Percentiles rank a stretch among this genome's conserved stretches.
These are phyloP conservation scores for Ascochyta lentis DNA, from an alignment of 2,329 filamentous ascomycete genomes.

Conservation along the genomic window DNA sequence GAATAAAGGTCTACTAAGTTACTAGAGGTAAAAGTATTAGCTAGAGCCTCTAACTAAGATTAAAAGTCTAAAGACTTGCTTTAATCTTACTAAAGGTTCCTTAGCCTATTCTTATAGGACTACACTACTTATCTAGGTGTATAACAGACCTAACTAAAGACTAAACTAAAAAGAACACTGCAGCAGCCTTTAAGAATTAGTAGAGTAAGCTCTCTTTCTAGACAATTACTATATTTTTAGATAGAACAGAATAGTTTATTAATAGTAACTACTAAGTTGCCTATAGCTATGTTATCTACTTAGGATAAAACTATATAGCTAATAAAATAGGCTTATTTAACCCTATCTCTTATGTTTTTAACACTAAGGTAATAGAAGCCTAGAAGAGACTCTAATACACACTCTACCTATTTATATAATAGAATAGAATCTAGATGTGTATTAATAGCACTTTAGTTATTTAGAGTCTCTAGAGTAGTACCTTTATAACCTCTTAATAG, in stretches of 20 bases:
- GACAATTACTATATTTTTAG: not conserved
- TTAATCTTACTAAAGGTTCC: not conserved
- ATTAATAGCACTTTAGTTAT: no score
- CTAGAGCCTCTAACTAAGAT: not conserved
- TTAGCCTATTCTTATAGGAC: not conserved
- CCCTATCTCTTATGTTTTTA: not conserved
- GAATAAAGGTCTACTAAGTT: no score
- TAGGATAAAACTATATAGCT: not conserved
- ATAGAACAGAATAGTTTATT: not conserved
- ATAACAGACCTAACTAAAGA: not conserved
- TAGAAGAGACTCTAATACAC: no score
- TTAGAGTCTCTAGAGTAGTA: no score
- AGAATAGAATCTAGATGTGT: no score
- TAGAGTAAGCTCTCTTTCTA: not conserved
- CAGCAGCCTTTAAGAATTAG: not conserved
- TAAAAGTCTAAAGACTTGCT: not conserved
- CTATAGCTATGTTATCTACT: not conserved
- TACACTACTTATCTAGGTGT: not conserved
- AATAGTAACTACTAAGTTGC: not conserved
- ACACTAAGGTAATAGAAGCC: no score
- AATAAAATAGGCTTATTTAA: not conserved
- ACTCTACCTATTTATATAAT: no score
- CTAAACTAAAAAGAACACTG: not conserved
- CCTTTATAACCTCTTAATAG: no score
- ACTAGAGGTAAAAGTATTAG: no score